Evolutionary conservation across 768 basidiomycete genomes (phyloP).

Genomic region (Leccinum olivaceopallidum): DNA sequence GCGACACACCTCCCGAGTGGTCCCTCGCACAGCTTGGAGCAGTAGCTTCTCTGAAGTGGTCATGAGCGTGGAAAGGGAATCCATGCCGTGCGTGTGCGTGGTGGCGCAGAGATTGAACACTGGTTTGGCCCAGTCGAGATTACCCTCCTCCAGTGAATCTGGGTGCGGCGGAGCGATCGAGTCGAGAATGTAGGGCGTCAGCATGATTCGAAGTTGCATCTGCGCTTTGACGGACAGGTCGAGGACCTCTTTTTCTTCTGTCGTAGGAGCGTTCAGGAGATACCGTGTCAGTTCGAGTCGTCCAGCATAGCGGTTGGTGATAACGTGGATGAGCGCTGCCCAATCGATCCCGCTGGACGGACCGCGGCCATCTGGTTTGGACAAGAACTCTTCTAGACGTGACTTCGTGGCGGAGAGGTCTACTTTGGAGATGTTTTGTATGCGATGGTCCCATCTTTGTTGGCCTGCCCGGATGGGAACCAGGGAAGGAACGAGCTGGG

Average conservation of each 20-base stretch:
- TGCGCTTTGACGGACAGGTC: conserved; percentile 12
- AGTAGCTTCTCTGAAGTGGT: conserved; percentile 32
- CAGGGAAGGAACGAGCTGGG: conserved; percentile 20
- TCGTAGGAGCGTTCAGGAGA: conserved; percentile 19
- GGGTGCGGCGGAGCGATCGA: conserved; percentile 7
- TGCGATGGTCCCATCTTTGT: conserved; percentile 24
- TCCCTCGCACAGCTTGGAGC: conserved; percentile 30
- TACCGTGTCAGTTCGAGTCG: conserved; percentile 29
- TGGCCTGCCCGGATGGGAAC: conserved; percentile 13
- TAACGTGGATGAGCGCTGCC: conserved; percentile 27
- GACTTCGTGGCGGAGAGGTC: conserved; percentile 9
- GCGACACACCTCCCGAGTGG: conserved; percentile 45
- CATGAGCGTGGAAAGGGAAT: conserved; percentile 9
- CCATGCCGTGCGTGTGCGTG: conserved; percentile 22
- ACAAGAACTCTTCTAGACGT: conserved; percentile 8
- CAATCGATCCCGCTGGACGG: conserved; percentile 35
- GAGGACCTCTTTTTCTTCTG: background rate
- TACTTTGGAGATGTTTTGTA: conserved; percentile 12
- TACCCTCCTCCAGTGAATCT: background rate
- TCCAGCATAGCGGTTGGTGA: conserved; percentile 33
- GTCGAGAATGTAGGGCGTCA: conserved; percentile 29
- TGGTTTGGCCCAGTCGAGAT: conserved; percentile 28
- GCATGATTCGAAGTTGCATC: conserved; percentile 24
- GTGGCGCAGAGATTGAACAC: conserved; percentile 33
- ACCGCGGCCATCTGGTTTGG: background rate